phyloP scores from a whole-genome alignment of 257 asterid species.

The Ligustrum vulgare region DNA sequence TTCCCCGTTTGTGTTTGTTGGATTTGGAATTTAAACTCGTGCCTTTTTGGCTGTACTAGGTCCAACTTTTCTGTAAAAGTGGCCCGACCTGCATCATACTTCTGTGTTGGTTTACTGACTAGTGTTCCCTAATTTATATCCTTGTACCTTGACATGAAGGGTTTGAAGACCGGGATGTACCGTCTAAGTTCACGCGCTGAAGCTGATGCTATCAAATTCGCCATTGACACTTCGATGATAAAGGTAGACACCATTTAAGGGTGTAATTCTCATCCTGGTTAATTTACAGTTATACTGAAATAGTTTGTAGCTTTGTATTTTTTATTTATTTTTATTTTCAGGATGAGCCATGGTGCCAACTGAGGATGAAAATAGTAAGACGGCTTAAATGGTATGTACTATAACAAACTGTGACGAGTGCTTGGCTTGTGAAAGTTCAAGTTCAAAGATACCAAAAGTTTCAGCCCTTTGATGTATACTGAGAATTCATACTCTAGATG shows the following conservation, averaged over 20 bases:
- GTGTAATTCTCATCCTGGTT: neutral
- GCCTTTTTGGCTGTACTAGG: no score
- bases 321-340: neutral
- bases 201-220: conserved; percentile 56
- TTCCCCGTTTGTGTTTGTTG: neutral
- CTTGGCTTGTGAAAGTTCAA: conserved; percentile 80
- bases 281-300: neutral
- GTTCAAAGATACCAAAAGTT: neutral
- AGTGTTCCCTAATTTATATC: neutral
- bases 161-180: conserved; percentile 58
- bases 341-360: conserved; percentile 35
- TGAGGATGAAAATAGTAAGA: conserved; percentile 54
- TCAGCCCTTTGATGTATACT: neutral
- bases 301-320: neutral
- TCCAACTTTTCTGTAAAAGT: neutral
- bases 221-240: conserved; percentile 45
- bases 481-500: neutral
- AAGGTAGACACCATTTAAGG: conserved; percentile 26
- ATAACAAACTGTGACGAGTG: conserved; percentile 79
- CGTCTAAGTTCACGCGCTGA: conserved; percentile 51
- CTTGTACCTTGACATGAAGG: conserved; percentile 28
- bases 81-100: neutral
- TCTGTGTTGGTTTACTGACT: neutral
- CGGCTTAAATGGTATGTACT: conserved; percentile 85
- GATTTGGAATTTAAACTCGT: no score